Conservation (phyloP, 2,329 filamentous ascomycete genomes). For the Nemania sp. region DNA sequence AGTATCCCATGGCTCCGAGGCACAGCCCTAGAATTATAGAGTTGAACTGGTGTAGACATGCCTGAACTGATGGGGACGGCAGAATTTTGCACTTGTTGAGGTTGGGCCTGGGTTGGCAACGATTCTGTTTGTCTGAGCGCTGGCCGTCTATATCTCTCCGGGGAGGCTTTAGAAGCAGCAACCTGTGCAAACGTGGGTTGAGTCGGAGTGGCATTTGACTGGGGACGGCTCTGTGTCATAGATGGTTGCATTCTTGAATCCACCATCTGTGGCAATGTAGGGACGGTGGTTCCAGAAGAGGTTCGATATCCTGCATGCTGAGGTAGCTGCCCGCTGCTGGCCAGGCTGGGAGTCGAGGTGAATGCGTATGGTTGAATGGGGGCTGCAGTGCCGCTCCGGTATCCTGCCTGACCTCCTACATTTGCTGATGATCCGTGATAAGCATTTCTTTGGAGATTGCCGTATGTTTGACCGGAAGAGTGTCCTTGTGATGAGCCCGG, state of each 20-base stretch:
- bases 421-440: conserved; percentile 57
- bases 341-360: conserved; percentile 69
- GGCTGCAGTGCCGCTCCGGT: conserved; percentile 57
- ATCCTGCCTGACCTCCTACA: conserved; percentile 50
- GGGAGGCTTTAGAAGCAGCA: conserved; percentile 67
- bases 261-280: conserved; percentile 48
- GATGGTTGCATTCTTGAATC: conserved; percentile 48
- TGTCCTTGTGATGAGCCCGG: conserved; percentile 53
- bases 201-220: conserved; percentile 47
- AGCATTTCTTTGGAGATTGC: conserved; percentile 53
- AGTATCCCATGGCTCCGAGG: conserved; percentile 42
- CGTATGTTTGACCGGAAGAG: conserved; percentile 55
- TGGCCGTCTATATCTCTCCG: conserved; percentile 80
- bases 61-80: conserved; percentile 56
- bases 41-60: conserved; percentile 59
- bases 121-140: conserved; percentile 61
- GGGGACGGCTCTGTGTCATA: conserved; percentile 47
- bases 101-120: conserved; percentile 38
- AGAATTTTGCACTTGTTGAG: conserved; percentile 43
- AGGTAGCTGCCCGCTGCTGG: conserved; percentile 58
- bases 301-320: conserved; percentile 54
- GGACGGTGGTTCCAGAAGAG: conserved; percentile 50
- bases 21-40: conserved; percentile 54
- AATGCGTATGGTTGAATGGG: conserved; percentile 80
- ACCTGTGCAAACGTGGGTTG: conserved; percentile 62